These are phyloP conservation scores for Arachis monticola DNA, from an alignment of 331 rosid species.

Conservation along the genomic window DNA sequence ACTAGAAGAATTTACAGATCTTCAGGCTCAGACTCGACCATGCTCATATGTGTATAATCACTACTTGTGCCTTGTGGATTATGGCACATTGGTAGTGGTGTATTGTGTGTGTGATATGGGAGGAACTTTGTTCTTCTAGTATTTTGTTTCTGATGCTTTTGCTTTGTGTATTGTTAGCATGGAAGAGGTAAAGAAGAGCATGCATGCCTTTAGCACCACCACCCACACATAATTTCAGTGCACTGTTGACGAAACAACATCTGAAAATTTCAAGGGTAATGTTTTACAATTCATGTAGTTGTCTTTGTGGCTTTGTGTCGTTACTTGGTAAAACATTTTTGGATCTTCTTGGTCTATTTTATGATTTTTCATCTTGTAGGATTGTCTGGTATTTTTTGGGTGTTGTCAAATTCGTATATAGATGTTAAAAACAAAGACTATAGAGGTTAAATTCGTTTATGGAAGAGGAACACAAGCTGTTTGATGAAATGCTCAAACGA, in stretches of 20 bases:
- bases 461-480: too few relatives aligned
- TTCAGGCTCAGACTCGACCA: conserved; percentile 75
- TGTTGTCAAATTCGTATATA: conserved; percentile 89
- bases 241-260: conserved; percentile 89
- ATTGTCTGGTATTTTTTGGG: conserved; percentile 96
- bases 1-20: conserved; percentile 90
- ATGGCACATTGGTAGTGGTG: too few relatives aligned
- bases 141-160: background rate
- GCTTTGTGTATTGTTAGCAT: conserved; percentile 55
- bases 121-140: background rate
- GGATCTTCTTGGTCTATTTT: conserved; percentile 9
- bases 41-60: conserved; percentile 29
- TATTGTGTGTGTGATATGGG: too few relatives aligned
- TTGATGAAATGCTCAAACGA: too few relatives aligned
- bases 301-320: background rate
- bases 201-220: conserved; percentile 98
- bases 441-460: conserved; percentile 61
- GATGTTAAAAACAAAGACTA: conserved; percentile 89
- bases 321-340: background rate
- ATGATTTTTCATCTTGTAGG: conserved; percentile 50
- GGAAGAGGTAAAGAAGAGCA: conserved; percentile 96
- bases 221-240: conserved; percentile 97
- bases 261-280: conserved; percentile 90
- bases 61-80: too few relatives aligned
- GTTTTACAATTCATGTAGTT: background rate